Evolutionary conservation across 805 yeast species (phyloP).

Genomic region (Metschnikowia reukaufii): DNA sequence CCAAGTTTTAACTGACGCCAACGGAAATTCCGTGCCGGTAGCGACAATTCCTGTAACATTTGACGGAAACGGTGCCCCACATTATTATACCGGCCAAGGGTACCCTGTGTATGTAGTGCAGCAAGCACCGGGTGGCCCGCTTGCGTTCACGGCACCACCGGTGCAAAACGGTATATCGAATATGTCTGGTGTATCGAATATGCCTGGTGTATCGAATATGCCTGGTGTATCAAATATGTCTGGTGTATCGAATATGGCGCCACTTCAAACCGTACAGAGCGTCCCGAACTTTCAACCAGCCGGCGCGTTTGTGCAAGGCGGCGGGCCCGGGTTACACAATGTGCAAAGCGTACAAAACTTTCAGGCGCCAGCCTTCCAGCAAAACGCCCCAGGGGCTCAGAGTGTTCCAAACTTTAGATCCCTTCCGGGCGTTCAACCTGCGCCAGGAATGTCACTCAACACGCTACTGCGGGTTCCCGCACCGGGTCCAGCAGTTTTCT

Average conservation of each 20-base stretch:
- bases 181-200: not conserved
- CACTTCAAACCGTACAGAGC: conserved; percentile 8
- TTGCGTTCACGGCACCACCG: conserved; percentile 14
- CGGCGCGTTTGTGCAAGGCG: conserved; percentile 1
- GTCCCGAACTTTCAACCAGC: conserved; percentile 13
- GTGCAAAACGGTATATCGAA: not conserved
- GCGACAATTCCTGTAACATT: conserved; percentile 30
- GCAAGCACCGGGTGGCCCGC: conserved; percentile 18
- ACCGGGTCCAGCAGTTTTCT: conserved; percentile 23
- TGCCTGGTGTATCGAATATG: not conserved
- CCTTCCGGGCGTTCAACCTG: not conserved
- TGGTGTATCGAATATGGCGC: not conserved
- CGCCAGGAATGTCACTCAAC: not conserved
- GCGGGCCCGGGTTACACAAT: not conserved
- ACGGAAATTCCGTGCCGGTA: conserved; percentile 10
- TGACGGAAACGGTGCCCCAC: conserved; percentile 32
- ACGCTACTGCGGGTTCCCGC: conserved; percentile 13
- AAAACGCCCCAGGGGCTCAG: not conserved
- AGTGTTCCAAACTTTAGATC: conserved; percentile 10
- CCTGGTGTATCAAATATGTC: not conserved
- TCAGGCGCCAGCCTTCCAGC: not conserved
- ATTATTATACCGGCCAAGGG: conserved; percentile 29
- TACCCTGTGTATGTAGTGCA: conserved; percentile 40
- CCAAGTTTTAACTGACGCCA: conserved; percentile 7
- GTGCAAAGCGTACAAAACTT: not conserved